Evolutionary conservation across 148 eudicot genomes (phyloP).

Genomic region (Vaccinium darrowii): DNA sequence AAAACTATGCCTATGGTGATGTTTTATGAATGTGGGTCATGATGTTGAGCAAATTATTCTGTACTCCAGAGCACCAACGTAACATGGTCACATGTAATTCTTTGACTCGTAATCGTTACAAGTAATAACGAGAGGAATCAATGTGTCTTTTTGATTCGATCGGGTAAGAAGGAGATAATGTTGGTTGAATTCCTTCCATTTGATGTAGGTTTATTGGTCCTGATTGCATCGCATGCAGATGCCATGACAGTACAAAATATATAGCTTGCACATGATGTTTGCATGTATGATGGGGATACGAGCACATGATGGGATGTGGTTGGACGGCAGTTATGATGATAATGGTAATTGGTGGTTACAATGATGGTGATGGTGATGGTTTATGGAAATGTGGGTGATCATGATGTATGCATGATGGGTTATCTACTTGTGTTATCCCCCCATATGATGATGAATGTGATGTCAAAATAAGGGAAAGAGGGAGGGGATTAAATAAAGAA

Average conservation of each 20-base stretch:
- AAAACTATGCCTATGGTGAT: slow-evolving; percentile 31
- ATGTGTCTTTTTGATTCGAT: background rate
- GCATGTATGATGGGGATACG: slow-evolving; percentile 33
- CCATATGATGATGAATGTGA: background rate
- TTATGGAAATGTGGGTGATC: background rate
- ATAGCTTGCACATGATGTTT: background rate
- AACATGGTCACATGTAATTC: background rate
- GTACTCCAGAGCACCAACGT: background rate
- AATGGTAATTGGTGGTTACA: slow-evolving; percentile 8
- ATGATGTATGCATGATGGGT: slow-evolving; percentile 3
- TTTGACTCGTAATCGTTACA: background rate
- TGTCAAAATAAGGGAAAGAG: background rate
- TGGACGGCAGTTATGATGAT: background rate
- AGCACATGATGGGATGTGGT: slow-evolving; percentile 21
- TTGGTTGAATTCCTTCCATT: background rate
- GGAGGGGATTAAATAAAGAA: background rate
- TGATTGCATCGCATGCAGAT: background rate
- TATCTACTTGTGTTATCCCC: background rate
- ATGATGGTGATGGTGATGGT: slow-evolving; percentile 8
- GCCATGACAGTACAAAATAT: background rate
- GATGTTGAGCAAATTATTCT: background rate
- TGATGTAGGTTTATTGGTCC: background rate
- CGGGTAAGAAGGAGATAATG: background rate
- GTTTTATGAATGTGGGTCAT: slow-evolving; percentile 35
- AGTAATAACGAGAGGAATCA: background rate